phyloP scores from a whole-genome alignment of 805 yeast genomes.

The Metschnikowia kunwiensis region DNA sequence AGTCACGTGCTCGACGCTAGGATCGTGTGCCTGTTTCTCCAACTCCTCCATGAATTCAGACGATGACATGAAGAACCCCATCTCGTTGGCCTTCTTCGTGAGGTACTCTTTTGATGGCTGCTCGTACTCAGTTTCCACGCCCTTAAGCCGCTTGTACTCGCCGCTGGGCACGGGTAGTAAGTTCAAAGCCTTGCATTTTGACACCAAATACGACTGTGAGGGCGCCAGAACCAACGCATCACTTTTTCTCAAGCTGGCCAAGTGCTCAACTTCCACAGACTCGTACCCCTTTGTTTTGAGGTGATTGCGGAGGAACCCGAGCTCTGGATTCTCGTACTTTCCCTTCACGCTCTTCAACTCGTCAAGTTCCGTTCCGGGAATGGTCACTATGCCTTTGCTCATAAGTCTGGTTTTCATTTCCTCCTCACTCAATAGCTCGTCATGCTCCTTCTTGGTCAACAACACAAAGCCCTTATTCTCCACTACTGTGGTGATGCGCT shows the following conservation, averaged over 20 bases:
- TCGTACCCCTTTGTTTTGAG: slow-evolving; percentile 20
- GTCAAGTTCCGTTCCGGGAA: slow-evolving; percentile 25
- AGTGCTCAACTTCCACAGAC: slow-evolving; percentile 14
- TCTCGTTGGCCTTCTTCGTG: slow-evolving; percentile 33
- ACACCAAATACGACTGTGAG: slow-evolving; percentile 22
- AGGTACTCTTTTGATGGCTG: slow-evolving; percentile 34
- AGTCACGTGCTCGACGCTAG: slow-evolving; percentile 4
- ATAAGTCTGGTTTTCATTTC: slow-evolving; percentile 33
- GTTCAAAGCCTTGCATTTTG: slow-evolving; percentile 21
- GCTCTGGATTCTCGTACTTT: slow-evolving; percentile 22
- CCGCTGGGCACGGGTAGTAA: slow-evolving; percentile 19
- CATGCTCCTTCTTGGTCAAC: slow-evolving; percentile 27
- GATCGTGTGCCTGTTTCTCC: slow-evolving; percentile 16
- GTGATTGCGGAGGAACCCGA: slow-evolving; percentile 22
- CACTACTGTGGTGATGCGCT: slow-evolving; percentile 22
- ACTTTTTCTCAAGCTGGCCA: slow-evolving; percentile 13
- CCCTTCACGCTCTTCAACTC: slow-evolving; percentile 13
- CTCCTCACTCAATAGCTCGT: slow-evolving; percentile 28
- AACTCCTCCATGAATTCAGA: slow-evolving; percentile 31
- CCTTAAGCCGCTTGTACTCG: slow-evolving; percentile 17
- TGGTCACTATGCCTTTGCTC: slow-evolving; percentile 31
- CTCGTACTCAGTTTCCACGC: slow-evolving; percentile 25
- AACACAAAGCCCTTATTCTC: slow-evolving; percentile 29
- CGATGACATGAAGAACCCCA: slow-evolving; percentile 32
- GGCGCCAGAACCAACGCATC: slow-evolving; percentile 22